Percentiles rank a stretch among this genome's conserved stretches.
Conservation (phyloP, 805 yeast genomes). For the Sungouiozyma intestinalis region DNA sequence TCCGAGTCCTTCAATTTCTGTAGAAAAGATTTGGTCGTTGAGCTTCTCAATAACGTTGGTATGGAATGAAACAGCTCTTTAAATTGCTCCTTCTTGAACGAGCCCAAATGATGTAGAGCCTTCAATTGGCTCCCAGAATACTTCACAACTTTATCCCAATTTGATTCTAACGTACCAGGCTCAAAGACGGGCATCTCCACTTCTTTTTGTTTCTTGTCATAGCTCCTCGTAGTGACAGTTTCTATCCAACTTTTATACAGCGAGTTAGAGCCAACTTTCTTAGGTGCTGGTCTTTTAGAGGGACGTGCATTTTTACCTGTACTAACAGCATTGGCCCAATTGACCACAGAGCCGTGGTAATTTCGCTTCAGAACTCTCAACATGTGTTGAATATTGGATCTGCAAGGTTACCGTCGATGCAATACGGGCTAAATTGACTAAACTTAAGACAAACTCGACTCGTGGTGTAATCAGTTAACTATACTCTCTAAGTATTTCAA, state of each 20-base stretch:
- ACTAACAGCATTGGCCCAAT: slow-evolving; percentile 6
- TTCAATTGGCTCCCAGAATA: slow-evolving; percentile 35
- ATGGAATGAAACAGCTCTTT: slow-evolving; percentile 57
- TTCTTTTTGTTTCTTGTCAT: slow-evolving; percentile 20
- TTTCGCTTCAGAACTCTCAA: slow-evolving; percentile 13
- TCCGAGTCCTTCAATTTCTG: slow-evolving; percentile 32
- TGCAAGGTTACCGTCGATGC: no score
- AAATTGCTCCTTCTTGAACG: slow-evolving; percentile 58
- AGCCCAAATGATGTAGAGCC: slow-evolving; percentile 43
- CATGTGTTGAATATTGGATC: no score
- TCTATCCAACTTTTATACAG: slow-evolving; percentile 28
- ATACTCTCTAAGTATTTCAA: no score
- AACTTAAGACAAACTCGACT: no score
- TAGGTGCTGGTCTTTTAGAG: slow-evolving; percentile 19
- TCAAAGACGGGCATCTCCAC: slow-evolving; percentile 16
- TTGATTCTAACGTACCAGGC: slow-evolving; percentile 8
- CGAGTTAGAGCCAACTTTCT: slow-evolving; percentile 22
- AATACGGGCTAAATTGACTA: no score
- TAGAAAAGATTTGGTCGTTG: slow-evolving; percentile 33
- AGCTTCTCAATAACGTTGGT: slow-evolving; percentile 44
- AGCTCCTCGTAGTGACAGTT: slow-evolving; percentile 25
- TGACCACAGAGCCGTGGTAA: slow-evolving; percentile 8
- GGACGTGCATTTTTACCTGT: slow-evolving; percentile 24
- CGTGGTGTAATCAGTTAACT: no score
- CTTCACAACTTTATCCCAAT: slow-evolving; percentile 26